A percentile compares a stretch with the other conserved stretches of the same genome.
Conservation (phyloP, 208 protist species). For the Leishmania arabica region DNA sequence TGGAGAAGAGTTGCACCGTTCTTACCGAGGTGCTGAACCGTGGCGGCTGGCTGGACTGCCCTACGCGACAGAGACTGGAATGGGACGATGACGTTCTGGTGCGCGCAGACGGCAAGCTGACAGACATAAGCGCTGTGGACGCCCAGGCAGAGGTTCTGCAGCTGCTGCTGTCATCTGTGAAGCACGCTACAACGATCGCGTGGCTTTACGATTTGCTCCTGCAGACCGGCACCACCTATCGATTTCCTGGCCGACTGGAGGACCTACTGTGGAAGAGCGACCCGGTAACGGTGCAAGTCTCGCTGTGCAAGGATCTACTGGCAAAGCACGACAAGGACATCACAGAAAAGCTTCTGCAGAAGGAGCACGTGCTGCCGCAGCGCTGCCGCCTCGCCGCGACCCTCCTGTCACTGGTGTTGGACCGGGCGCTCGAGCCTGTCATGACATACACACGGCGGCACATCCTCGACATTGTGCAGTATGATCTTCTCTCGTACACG, state of each 20-base stretch:
- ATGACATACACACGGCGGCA: constrained; percentile 48
- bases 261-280: constrained; percentile 46
- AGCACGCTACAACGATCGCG: constrained; percentile 42
- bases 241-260: constrained; percentile 36
- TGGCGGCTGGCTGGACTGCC: constrained; percentile 55
- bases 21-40: constrained; percentile 37
- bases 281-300: constrained; percentile 30
- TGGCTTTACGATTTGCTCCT: constrained; percentile 62
- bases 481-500: constrained; percentile 41
- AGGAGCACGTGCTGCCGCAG: constrained; percentile 34
- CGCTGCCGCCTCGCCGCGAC: constrained; percentile 44
- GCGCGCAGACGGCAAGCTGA: constrained; percentile 13
- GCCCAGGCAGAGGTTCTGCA: constrained; percentile 57
- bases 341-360: constrained; percentile 34
- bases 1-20: constrained; percentile 21
- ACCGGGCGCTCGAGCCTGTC: constrained; percentile 28
- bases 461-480: constrained; percentile 41
- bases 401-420: constrained; percentile 39
- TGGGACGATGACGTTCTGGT: constrained; percentile 23
- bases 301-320: constrained; percentile 55
- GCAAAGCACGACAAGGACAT: constrained; percentile 20
- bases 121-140: constrained; percentile 36
- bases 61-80: constrained; percentile 15
- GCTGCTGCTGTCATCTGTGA: constrained; percentile 42
- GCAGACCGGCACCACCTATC: constrained; percentile 16